These are phyloP conservation scores for Forsythia viridissima DNA, from an alignment of 257 asterid genomes.

Conservation along the genomic window DNA sequence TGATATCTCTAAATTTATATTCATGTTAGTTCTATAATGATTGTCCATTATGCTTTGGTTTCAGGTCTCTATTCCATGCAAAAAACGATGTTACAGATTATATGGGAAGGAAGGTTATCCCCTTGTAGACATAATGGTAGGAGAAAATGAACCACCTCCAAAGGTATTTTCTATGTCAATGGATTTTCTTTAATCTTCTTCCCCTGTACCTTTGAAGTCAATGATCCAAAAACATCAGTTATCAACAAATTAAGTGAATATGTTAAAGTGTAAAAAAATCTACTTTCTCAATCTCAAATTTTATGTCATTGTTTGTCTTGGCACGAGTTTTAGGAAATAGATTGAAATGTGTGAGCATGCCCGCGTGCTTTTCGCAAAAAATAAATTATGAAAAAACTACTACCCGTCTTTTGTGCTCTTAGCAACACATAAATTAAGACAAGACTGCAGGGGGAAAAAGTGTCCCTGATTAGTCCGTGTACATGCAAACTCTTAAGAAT, in stretches of 20 bases:
- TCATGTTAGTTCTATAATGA: neutral
- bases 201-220: neutral
- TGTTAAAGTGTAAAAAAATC: neutral
- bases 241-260: neutral
- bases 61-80: constrained; percentile 99
- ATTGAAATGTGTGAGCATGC: neutral
- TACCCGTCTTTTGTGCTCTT: neutral
- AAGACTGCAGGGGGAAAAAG: neutral
- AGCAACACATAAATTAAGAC: neutral
- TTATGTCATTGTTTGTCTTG: neutral
- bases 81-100: constrained; percentile 84
- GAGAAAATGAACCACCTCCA: constrained; percentile 89
- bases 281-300: too few species aligned
- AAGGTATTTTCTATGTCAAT: constrained; percentile 49
- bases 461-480: neutral
- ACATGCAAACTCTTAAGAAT: neutral
- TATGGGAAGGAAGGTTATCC: constrained; percentile 94
- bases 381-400: neutral
- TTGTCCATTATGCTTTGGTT: constrained; percentile 27
- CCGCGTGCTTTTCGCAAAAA: neutral
- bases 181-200: neutral
- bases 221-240: neutral
- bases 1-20: neutral
- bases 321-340: neutral
- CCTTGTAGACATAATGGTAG: constrained; percentile 92